Evolutionary conservation across 192 early-diverging fungal species (phyloP).

Genomic region (Diversispora epigaea): DNA sequence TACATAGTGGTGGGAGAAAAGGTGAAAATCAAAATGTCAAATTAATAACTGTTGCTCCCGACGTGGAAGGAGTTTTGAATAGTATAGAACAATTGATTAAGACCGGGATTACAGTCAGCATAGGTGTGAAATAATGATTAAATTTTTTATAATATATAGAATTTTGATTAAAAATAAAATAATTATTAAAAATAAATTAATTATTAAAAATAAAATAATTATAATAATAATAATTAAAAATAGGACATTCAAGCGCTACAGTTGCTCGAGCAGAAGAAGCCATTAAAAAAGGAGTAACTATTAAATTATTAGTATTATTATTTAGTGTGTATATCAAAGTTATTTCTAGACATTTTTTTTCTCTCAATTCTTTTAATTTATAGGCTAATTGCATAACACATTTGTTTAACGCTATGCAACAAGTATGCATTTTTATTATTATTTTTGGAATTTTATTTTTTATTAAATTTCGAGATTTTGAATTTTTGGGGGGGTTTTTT

Average conservation of each 20-base stretch:
- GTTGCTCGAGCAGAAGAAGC: constrained; percentile 63
- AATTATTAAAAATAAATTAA: no score
- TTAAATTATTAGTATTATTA: neutral
- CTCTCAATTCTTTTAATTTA: neutral
- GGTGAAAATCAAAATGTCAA: constrained; percentile 56
- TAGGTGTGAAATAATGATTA: constrained; percentile 41
- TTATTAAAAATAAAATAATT: no score
- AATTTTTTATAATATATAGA: neutral
- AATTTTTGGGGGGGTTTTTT: no score
- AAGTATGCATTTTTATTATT: constrained; percentile 31
- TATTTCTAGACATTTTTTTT: neutral
- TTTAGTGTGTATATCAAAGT: neutral
- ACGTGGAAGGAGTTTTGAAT: constrained; percentile 70
- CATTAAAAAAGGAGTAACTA: constrained; percentile 55
- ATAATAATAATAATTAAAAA: no score
- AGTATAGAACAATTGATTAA: constrained; percentile 63
- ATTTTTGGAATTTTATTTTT: no score
- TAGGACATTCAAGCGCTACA: constrained; percentile 67
- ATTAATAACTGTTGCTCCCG: constrained; percentile 78
- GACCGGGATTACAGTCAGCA: constrained; percentile 64
- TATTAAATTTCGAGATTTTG: no score
- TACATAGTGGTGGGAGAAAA: constrained; percentile 27
- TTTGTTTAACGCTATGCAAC: constrained; percentile 84
- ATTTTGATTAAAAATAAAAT: neutral
- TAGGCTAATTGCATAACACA: constrained; percentile 68